Evolutionary conservation across 2,329 filamentous ascomycete species (phyloP).

Genomic region (Fusarium burgessii): DNA sequence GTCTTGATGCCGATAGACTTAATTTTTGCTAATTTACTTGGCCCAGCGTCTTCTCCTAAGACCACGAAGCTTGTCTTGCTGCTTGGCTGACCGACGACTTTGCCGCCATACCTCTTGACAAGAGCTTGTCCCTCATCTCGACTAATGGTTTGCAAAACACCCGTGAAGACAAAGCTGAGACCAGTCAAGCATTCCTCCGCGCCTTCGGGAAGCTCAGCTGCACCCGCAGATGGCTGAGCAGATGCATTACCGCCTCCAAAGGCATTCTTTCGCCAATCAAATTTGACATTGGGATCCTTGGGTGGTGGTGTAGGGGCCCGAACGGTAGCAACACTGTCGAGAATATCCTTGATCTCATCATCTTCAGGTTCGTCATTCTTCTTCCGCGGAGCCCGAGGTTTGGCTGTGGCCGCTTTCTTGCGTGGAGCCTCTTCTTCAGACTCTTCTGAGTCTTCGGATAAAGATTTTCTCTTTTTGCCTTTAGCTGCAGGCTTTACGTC

Average conservation of each 20-base stretch:
- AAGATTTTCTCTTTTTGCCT: slow-evolving; percentile 69
- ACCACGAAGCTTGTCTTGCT: slow-evolving; percentile 96
- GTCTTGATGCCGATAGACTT: slow-evolving; percentile 83
- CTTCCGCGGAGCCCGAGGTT: slow-evolving; percentile 70
- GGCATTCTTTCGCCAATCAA: slow-evolving; percentile 77
- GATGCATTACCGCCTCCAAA: slow-evolving; percentile 70
- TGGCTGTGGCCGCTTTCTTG: slow-evolving; percentile 70
- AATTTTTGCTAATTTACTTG: slow-evolving; percentile 92
- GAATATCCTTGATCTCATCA: slow-evolving; percentile 80
- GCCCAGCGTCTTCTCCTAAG: slow-evolving; percentile 89
- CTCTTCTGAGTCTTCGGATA: slow-evolving; percentile 65
- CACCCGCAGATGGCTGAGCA: slow-evolving; percentile 69
- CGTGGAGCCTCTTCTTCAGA: slow-evolving; percentile 70
- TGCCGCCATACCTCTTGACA: slow-evolving; percentile 94
- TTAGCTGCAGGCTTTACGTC: slow-evolving; percentile 50
- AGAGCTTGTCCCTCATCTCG: slow-evolving; percentile 87
- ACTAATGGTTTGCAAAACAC: slow-evolving; percentile 81
- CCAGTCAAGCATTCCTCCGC: slow-evolving; percentile 91
- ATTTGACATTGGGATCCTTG: slow-evolving; percentile 77
- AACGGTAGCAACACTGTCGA: slow-evolving; percentile 87
- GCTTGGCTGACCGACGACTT: slow-evolving; percentile 86
- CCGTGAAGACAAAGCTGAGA: slow-evolving; percentile 94
- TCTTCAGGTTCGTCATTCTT: slow-evolving; percentile 76
- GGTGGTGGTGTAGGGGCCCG: slow-evolving; percentile 86
- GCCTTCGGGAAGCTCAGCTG: slow-evolving; percentile 81